Evolutionary conservation across 768 basidiomycete species (phyloP), one percentile per base, ranked within the genome.

Genomic region (Lyophyllum semitale): DNA sequence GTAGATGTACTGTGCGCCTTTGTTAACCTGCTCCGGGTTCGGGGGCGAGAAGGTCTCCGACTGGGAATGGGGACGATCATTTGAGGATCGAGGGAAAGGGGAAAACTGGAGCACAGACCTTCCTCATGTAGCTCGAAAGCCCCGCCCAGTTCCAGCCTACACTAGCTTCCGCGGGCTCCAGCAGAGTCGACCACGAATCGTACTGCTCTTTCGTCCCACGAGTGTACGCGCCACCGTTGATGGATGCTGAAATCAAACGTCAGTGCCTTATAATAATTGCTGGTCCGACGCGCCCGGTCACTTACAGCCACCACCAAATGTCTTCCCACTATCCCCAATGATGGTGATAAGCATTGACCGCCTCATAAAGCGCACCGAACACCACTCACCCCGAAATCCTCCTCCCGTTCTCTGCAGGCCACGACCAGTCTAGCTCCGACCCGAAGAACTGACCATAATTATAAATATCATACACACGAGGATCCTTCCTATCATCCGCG

Each of bases 71-170:
- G n/a, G n/a, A n/a, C n/a, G n/a, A n/a, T n/a, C n/a, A 5, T 38
- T 25, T 58, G 29, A 49, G 41, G 11, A 50, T 13, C 35, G n/a
- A 27, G 7, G n/a, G 4, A 3, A 48, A 23, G 41, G 15, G 32
- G 29, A 43, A 43, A 38, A n/a, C 15, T 35, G n/a, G 23, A 7
- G 22, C 30, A 54, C 57, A 8, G 48, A 75, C 79, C 72, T 79
- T 80, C 61, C 77, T 76, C 77, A 80, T 79, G 62, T 79, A 80
- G 17, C 27, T 61, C 62, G 67, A 78, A 3, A 80, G 56, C 12
- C 73, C 72, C 22, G 68, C 58, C 79, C 78, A 80, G 51, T 80
- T 74, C 78, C 79, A 80, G 15, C 78, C 78, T 8, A 75, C 72
- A 47, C 63, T 67, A 0, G 73, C 72, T 56, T 80, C 79, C 7